Base-by-base conservation (phyloP, 1,139 yeast species). In the Waltiozyma sp. region DNA sequence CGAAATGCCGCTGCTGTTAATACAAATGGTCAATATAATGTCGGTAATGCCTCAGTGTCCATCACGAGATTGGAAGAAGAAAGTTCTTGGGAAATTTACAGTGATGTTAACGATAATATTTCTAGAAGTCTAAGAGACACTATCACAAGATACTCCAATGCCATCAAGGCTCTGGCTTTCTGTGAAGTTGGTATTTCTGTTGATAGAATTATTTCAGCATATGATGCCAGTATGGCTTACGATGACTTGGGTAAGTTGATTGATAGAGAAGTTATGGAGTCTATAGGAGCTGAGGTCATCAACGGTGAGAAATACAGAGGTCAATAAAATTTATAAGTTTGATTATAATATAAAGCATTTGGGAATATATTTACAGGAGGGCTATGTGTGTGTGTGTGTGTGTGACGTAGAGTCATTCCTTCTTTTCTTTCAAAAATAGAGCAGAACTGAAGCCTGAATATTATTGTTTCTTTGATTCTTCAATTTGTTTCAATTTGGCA, bases 71-170 rank as follows among this genome's bases (percentile, higher is more conserved):
- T 91, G 41, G 97, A 93, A 59, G 96, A 91, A 58, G 95, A 88
- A 57, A 83, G 95, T 40, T 84, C 96, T 2, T 80, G 94, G 89
- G 95, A 89, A 57, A 91, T 93, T 42, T 93, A 93, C 63, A 82
- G 94, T 43, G 98, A 93, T 61, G 73, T 75, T 47, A 93, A 93
- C 58, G 97, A 89, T 49, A 58, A 65, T 23, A 81, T 93, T 19
- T 65, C 84, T 4, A 63, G 68, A 16, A 68, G 75, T 19, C 70
- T 78, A 9, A 73, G 93, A 52, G 77, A 74, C 48, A 82, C 88
- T 21, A 89, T 93, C 39, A 74, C 94, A 10, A 70, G 97, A 46
- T 91, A 93, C 60, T 75, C 81, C 42, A 88, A 88, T 61, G 89
- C 93, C 49, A 70, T 91, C 43, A 75, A 76, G 52, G 94, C 95